Evolutionary conservation across 129 eudicot species (phyloP), one percentile per base, ranked within the genome.

Genomic region (Flaveria trinervia): DNA sequence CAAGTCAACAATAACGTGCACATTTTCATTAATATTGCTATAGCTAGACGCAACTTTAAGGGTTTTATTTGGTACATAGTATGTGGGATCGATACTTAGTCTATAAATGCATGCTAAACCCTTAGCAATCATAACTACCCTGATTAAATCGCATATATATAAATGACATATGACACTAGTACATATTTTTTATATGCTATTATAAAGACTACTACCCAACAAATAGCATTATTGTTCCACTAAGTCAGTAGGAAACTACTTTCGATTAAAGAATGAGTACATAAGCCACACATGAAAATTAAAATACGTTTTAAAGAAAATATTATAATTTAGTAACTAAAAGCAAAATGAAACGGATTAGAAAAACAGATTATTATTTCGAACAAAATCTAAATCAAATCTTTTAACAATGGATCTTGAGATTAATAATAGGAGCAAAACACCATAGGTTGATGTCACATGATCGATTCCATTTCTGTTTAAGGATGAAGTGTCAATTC

Each of bases 221-320:
- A 33, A 5, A 30, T 15, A 30, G 18, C 45, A 65, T 65, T 65
- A 36, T 65, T 65, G 70, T 65, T 30, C 18, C 70, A 30, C 70
- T 30, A 30, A 33, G 70, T 65, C 70, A 65, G 70, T 65, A 65
- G 70, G 70, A 65, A 65, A 15, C 70, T 30, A 65, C 70, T 65
- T 65, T 65, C 23, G 23, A 65, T 28, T 62, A 65, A 5, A 65
- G 16, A 33, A 65, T 33, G 22, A 15, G 6, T 30, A 65, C 70
- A 65, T 46, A 65, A 65, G 70, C 41, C 23, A 65, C 70, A 65
- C 70, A 65, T 65, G 70, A 65, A 59, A 59, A 65, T 28, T 64
- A 28, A 64, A 64, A 64, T 14, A 64, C 12, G 46, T 64, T 64
- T 5, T 28, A 60, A 60, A 25, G 67, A 60, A 2, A 22, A 60